Conservation (phyloP, 2,329 filamentous ascomycete genomes). For the Fusarium poae region DNA sequence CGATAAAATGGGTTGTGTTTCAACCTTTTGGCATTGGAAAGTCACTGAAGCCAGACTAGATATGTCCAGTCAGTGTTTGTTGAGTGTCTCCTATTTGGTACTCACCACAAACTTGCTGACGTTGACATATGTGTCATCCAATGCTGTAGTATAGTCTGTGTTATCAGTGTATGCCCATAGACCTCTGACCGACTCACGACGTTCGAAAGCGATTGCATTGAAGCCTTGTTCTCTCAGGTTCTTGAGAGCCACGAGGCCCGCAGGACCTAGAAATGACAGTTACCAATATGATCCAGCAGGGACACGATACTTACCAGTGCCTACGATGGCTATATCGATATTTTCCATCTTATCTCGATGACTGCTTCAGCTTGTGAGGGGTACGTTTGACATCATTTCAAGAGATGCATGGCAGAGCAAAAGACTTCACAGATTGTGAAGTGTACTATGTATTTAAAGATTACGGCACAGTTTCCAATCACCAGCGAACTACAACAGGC, state of each 20-base stretch:
- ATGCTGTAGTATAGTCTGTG: neutral
- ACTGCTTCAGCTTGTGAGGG: neutral
- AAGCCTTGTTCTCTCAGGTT: neutral
- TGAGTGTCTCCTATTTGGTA: neutral
- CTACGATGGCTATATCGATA: neutral
- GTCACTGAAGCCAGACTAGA: neutral
- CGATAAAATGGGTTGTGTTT: neutral
- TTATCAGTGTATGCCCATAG: neutral
- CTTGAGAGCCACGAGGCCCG: neutral
- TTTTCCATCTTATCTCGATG: neutral
- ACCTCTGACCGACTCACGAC: neutral
- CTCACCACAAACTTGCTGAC: neutral
- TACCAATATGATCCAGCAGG: neutral
- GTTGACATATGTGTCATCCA: neutral
- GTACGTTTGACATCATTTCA: neutral
- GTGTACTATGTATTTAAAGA: fast-evolving
- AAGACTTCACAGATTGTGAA: too few relatives aligned
- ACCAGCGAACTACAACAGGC: neutral
- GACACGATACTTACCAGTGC: neutral
- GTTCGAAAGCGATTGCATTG: neutral
- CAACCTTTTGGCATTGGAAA: neutral
- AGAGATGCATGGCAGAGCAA: neutral
- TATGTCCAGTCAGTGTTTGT: neutral
- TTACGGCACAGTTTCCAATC: fast-evolving
- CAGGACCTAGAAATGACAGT: neutral